Conservation (phyloP, 208 protist species). For the Trypanosoma rangeli region DNA sequence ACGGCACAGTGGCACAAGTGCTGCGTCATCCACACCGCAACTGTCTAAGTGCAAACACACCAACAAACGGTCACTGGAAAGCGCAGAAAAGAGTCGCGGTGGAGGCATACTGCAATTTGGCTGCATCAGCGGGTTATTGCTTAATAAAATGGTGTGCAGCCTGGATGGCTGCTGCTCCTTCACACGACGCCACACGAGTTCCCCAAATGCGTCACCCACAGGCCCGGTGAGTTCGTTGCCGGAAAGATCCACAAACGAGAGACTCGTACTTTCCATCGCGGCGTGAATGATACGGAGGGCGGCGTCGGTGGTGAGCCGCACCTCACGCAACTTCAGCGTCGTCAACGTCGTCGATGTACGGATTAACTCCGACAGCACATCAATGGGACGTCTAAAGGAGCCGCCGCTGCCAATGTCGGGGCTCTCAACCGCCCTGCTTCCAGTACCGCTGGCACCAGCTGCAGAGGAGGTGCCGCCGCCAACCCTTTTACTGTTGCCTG, state of each 20-base stretch:
- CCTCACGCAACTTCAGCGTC: conserved; percentile 56
- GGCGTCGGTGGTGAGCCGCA: conserved; percentile 44
- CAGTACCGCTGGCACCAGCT: background rate
- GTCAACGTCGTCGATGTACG: conserved; percentile 50
- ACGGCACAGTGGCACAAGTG: conserved; percentile 59
- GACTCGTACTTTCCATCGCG: conserved; percentile 40
- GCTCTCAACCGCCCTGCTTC: background rate
- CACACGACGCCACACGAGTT: conserved; percentile 50
- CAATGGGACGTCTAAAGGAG: conserved; percentile 38
- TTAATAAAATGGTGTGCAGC: conserved; percentile 61
- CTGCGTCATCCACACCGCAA: conserved; percentile 59
- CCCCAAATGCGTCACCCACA: conserved; percentile 63
- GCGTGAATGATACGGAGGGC: conserved; percentile 59
- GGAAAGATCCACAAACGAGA: conserved; percentile 67
- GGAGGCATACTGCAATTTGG: conserved; percentile 18
- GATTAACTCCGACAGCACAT: conserved; percentile 67
- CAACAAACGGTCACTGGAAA: conserved; percentile 57
- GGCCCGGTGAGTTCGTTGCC: conserved; percentile 56
- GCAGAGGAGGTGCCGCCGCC: background rate
- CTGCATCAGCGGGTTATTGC: conserved; percentile 63
- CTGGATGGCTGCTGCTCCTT: conserved; percentile 32
- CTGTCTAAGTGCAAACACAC: conserved; percentile 52
- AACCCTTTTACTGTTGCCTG: background rate
- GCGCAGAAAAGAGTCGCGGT: conserved; percentile 37
- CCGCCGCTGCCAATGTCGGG: conserved; percentile 1